Evolutionary conservation across 208 protist genomes (phyloP), one percentile per base, ranked within the genome.

Genomic region (Trichomonas tenax): DNA sequence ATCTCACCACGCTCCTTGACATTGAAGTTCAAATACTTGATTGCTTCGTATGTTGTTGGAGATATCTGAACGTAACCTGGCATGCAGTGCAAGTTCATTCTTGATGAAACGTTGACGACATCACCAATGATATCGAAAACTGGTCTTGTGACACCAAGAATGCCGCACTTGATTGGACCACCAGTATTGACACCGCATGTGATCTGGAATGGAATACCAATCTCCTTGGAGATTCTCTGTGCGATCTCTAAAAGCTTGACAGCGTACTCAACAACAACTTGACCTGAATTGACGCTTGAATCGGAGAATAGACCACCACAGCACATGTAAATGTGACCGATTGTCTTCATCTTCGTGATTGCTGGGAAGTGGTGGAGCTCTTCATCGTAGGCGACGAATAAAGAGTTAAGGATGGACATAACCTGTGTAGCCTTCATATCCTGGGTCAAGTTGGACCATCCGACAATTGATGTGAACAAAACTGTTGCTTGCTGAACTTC

Each of bases 121-220:
- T 93, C 86, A 38, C 86, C 86, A n/a, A 48, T 34, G 11, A 93
- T 48, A 41, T 93, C 86, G 36, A 93, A 93, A 48, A 93, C 86
- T 36, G 86, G 86, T 51, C 31, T 93, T 51, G 23, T 26, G 6
- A 34, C 44, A 44, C 86, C 86, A 0, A 93, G 17, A 51, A 93
- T 44, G 10, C 44, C 86, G 45, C n/a, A 23, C 4, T n/a, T 51
- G 44, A 93, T 51, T 38, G 86, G 86, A 9, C 81, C 81, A 26
- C 86, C 86, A 17, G 38, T 89, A 26, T 89, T 44, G 14, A 89
- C 38, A 46, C 82, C 82, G 23, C 31, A 31, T 46, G 34, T 89
- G 15, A 89, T 40, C 40, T 89, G 82, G 17, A 89, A 46, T 31
- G 26, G 11, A 41, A 84, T 36, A 23, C 36, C 81, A 34, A 84